Conservation (phyloP, 2,329 filamentous ascomycete species). For the Sclerotinia minor region DNA sequence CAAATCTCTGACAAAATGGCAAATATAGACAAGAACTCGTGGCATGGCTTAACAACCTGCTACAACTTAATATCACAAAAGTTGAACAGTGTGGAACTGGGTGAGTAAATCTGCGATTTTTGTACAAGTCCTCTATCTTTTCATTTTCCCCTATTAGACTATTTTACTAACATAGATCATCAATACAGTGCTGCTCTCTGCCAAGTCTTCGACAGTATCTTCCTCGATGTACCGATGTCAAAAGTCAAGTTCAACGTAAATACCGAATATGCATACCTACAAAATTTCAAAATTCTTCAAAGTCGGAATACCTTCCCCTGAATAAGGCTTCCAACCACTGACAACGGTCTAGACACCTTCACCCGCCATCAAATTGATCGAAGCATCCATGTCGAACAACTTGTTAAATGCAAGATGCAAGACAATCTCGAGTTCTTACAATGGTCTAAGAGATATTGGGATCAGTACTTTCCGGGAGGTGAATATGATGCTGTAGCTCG, state of each 20-base stretch:
- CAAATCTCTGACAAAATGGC: conserved; percentile 30
- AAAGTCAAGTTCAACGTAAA: conserved; percentile 98
- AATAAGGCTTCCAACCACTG: conserved; percentile 23
- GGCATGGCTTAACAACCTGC: conserved; percentile 94
- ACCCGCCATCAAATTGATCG: conserved; percentile 85
- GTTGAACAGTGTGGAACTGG: conserved; percentile 99
- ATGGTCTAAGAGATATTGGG: conserved; percentile 96
- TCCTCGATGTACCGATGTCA: conserved; percentile 89
- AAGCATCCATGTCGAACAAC: conserved; percentile 80
- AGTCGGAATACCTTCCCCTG: conserved; percentile 54
- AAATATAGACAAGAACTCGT: conserved; percentile 83
- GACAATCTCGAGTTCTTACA: conserved; percentile 99
- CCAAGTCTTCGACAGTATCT: conserved; percentile 98
- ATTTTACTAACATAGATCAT: conserved; percentile 22
- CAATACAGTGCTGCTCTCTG: conserved; percentile 79
- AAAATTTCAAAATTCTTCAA: conserved; percentile 98
- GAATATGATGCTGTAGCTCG: conserved; percentile 90
- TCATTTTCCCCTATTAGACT: conserved; percentile 31
- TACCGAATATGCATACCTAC: conserved; percentile 93
- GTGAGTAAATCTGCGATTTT: conserved; percentile 55
- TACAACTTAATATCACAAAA: conserved; percentile 97
- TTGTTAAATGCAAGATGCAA: conserved; percentile 99
- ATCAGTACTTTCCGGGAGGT: conserved; percentile 94
- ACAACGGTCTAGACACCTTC: conserved; percentile 65
- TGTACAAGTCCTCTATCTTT: conserved; percentile 39